These are phyloP conservation scores for Cupressus sempervirens DNA, from an alignment of 75 land plant genomes.

Conservation along the genomic window DNA sequence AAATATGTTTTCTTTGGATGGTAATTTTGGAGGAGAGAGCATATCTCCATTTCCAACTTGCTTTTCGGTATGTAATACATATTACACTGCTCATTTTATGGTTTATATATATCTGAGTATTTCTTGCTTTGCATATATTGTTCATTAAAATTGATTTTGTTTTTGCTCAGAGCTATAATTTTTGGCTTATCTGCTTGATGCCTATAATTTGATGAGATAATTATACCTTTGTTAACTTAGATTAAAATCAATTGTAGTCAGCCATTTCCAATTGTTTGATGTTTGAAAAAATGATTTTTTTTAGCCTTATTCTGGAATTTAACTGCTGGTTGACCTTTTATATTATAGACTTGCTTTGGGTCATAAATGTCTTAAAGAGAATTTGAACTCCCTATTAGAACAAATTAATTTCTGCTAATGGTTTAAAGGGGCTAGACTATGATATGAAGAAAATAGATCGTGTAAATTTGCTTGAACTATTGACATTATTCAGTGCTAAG, in stretches of 20 bases:
- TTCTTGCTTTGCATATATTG: not conserved
- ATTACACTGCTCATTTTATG: not conserved
- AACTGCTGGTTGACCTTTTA: not conserved
- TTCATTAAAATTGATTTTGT: not conserved
- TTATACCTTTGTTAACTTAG: not conserved
- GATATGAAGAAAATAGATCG: not conserved
- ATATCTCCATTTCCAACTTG: constrained; percentile 21
- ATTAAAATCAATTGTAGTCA: not conserved
- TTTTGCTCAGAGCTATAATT: not conserved
- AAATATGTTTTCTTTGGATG: constrained; percentile 24
- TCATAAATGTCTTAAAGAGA: not conserved
- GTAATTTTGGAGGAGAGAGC: constrained; percentile 12
- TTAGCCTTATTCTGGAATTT: not conserved
- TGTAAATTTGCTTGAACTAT: not conserved
- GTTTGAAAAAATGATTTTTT: not conserved
- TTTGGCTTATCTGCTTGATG: not conserved
- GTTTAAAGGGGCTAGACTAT: not conserved
- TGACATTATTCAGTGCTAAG: not conserved
- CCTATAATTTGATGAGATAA: not conserved
- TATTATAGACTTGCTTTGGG: not conserved
- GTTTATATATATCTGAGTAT: not conserved
- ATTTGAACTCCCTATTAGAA: not conserved
- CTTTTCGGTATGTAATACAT: constrained; percentile 25
- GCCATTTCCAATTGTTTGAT: not conserved
- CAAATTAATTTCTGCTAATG: not conserved